Evolutionary conservation across 2,329 filamentous ascomycete species (phyloP), one percentile per base, ranked within the genome.

Genomic region (Pleoardoris graminearum): DNA sequence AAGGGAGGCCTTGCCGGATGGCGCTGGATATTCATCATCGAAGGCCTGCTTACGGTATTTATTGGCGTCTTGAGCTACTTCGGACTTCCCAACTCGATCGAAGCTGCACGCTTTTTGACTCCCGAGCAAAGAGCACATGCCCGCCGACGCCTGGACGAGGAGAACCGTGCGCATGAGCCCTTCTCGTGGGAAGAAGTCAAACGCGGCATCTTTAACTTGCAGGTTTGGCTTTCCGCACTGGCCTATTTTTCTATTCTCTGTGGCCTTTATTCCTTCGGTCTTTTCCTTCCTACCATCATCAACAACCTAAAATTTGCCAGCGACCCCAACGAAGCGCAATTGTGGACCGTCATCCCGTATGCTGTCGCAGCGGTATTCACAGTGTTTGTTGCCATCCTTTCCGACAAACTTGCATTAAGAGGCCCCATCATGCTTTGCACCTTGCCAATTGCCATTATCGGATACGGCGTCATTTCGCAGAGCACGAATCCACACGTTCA

Each of bases 271-370:
- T 85, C 82, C 0, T 86, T 87, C 55, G 82, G 83, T 30, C 77
- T 88, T 2, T 88, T 88, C 69, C 73, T 88, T 0, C 85, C 85
- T 0, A 87, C 85, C 0, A 88, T 88, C 55, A 83, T 88, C 63
- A 75, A 81, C 54, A 79, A 78, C n/a, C 70, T 84, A 14, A 72
- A 77, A 3, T 80, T 81, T 41, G 80, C 80, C 1, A 77, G 77
- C 52, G 79, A 81, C 22, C 73, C 82, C 10, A 82, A 85, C 62
- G 70, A 83, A 59, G 79, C 82, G 0, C 84, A 86, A 58, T 76
- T 86, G 6, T 85, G 83, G 83, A 82, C 82, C 1, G 84, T 86
- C 14, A 85, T 85, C 32, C 83, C 83, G 0, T 86, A 86, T 59
- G 84, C 83, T 0, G 81, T 85, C 0, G 84, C 83, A 1, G 78